phyloP scores from a whole-genome alignment of 1,139 yeast species.

The Keqinozyma sinolaborantium region DNA sequence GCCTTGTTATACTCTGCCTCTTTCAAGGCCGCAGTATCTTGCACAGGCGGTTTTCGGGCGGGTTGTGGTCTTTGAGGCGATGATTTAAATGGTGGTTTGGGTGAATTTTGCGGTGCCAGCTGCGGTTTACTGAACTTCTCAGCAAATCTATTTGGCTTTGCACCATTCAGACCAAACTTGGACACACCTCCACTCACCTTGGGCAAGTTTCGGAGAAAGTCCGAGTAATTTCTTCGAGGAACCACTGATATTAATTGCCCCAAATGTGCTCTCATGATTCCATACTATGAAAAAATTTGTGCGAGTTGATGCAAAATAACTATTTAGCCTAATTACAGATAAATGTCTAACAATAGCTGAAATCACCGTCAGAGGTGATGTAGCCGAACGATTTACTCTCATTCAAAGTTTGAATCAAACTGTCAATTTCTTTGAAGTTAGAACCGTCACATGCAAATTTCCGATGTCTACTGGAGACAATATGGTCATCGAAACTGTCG shows the following conservation, averaged over 20 bases:
- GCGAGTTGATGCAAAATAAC: not conserved
- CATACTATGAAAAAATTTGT: slow-evolving; percentile 2
- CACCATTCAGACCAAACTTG: slow-evolving; percentile 11
- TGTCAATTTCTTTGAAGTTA: slow-evolving; percentile 78
- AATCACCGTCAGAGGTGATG: slow-evolving; percentile 45
- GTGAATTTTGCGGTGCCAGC: not conserved
- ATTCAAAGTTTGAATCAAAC: slow-evolving; percentile 49
- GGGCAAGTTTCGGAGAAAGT: slow-evolving; percentile 21
- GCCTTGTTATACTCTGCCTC: slow-evolving; percentile 10
- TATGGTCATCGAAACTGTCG: slow-evolving; percentile 77
- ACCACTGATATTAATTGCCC: not conserved
- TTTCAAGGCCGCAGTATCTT: slow-evolving; percentile 1
- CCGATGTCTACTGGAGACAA: slow-evolving; percentile 66
- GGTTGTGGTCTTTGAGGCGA: slow-evolving; percentile 2
- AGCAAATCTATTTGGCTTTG: slow-evolving; percentile 25
- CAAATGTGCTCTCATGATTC: not conserved
- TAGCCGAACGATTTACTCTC: slow-evolving; percentile 41
- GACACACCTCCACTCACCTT: slow-evolving; percentile 22
- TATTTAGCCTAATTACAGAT: not conserved
- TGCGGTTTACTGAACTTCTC: slow-evolving; percentile 11
- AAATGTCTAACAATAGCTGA: slow-evolving; percentile 15
- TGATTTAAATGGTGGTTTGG: not conserved
- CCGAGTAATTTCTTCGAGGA: slow-evolving; percentile 12
- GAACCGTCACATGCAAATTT: slow-evolving; percentile 71
- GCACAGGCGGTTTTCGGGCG: not conserved